Evolutionary conservation across 352 stramenopile genomes (phyloP).

Genomic region (Pythium aquatile): DNA sequence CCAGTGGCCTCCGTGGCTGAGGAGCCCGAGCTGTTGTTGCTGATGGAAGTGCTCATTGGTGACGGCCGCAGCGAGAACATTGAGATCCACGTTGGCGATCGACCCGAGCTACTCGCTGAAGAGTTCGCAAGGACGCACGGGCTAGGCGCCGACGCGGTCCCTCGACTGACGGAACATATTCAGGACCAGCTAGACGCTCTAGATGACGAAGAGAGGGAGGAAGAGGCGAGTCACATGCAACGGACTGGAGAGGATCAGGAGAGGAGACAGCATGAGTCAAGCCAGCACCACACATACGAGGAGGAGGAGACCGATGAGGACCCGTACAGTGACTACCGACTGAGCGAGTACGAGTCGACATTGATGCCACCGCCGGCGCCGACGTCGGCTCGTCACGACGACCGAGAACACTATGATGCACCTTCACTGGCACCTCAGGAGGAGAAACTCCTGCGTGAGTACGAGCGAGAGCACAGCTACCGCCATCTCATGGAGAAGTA

Average conservation of each 20-base stretch:
- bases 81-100: slow-evolving; percentile 55
- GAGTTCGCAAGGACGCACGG: slow-evolving; percentile 52
- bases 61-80: slow-evolving; percentile 70
- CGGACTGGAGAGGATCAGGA: background rate
- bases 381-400: background rate
- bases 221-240: slow-evolving; percentile 6
- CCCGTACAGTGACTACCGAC: background rate
- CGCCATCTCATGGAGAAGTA: slow-evolving; percentile 76
- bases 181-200: slow-evolving; percentile 53
- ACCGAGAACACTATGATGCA: background rate
- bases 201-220: slow-evolving; percentile 24
- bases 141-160: slow-evolving; percentile 47
- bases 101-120: slow-evolving; percentile 41
- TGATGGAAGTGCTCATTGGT: slow-evolving; percentile 80
- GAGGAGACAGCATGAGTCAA: background rate
- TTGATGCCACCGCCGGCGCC: background rate
- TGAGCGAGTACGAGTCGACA: background rate
- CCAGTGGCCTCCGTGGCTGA: background rate
- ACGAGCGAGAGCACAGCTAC: slow-evolving; percentile 64
- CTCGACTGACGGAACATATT: slow-evolving; percentile 57
- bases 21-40: slow-evolving; percentile 48
- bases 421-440: background rate
- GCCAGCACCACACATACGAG: background rate
- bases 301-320: background rate
- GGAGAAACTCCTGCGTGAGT: slow-evolving; percentile 34